Base-by-base conservation (phyloP, 2,329 filamentous ascomycete species). In the Colletotrichum sp. region DNA sequence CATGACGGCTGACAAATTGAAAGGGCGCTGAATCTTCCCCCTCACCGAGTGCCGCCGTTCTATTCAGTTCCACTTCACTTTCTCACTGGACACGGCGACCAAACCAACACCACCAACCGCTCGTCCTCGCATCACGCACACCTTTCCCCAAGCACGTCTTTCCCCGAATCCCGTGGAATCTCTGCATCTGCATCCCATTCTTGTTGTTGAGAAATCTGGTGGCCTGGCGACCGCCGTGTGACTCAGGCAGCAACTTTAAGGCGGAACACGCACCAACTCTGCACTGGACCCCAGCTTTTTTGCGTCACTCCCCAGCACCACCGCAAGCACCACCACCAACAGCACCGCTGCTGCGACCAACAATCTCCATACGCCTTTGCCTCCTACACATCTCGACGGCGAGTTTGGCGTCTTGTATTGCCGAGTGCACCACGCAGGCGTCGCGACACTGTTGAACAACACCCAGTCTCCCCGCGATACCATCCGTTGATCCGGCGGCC, bases 161-260 rank as follows among this genome's bases (percentile, higher is more conserved):
- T 36, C 18, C 70, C 75, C 70, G 66, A 66, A 43, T 56, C 24
- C 60, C 55, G 66, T 75, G 74, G 66, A 75, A 67, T 43, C 30
- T 48, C 21, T 65, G 58, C 21, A 71, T 73, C 43, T 68, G 73
- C 56, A 73, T 67, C 28, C n/a, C 38, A 32, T 16, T 61, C 18
- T 32, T 71, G 60, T 69, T 60, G 15, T 16, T 48, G 26, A 21
- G 66, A 28, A 38, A 66, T 18, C 52, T 70, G 66, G 48, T 70
- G 66, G 60, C 56, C 34, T 71, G 61, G 38, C 70, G 36, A 75
- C 60, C 52, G 38, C 21, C 60, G 58, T 70, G 36, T 66, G 58
- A 83, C 83, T 84, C 81, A 84, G 83, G 83, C 83, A 83, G 79
- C 82, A 82, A 83, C 73, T 77, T 76, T 52, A 38, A 78, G 71